These are phyloP conservation scores for Pestalotiopsis fici DNA, from an alignment of 2,329 filamentous ascomycete genomes.

Conservation along the genomic window DNA sequence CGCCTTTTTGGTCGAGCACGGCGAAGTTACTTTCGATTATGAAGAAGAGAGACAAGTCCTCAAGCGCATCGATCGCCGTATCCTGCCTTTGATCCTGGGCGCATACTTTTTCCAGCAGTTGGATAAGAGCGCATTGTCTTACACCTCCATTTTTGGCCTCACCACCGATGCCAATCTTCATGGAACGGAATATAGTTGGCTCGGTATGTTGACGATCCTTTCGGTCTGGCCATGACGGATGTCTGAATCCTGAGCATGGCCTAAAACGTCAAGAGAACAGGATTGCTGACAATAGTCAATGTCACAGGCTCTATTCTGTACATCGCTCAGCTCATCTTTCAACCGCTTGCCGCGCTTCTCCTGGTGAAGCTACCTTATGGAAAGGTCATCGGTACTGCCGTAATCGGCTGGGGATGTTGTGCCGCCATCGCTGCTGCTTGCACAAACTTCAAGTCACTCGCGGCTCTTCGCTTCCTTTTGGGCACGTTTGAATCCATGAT, in stretches of 20 bases:
- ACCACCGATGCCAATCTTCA: conserved; percentile 45
- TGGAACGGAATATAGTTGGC: conserved; percentile 57
- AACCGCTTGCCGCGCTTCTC: conserved; percentile 53
- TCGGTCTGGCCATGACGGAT: neutral
- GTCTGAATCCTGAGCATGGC: neutral
- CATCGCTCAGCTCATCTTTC: conserved; percentile 60
- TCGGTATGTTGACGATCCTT: conserved; percentile 41
- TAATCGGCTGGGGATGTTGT: conserved; percentile 54
- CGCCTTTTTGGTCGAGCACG: conserved; percentile 42
- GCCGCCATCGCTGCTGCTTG: conserved; percentile 53
- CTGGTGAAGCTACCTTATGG: conserved; percentile 56
- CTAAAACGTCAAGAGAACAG: neutral
- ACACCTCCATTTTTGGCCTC: conserved; percentile 51
- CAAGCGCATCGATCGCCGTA: conserved; percentile 47
- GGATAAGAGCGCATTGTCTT: conserved; percentile 48
- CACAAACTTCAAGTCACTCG: conserved; percentile 44
- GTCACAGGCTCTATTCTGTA: conserved; percentile 45
- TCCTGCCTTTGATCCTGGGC: conserved; percentile 51
- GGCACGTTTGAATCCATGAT: conserved; percentile 50
- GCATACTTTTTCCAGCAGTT: conserved; percentile 62
- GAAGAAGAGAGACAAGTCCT: conserved; percentile 50
- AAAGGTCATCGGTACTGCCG: conserved; percentile 52
- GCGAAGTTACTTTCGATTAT: conserved; percentile 41
- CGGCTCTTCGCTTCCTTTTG: conserved; percentile 45
- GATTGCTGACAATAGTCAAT: neutral